These are phyloP conservation scores for Ganoderma resinaceum DNA, from an alignment of 1,284 basidiomycete genomes.

Conservation along the genomic window DNA sequence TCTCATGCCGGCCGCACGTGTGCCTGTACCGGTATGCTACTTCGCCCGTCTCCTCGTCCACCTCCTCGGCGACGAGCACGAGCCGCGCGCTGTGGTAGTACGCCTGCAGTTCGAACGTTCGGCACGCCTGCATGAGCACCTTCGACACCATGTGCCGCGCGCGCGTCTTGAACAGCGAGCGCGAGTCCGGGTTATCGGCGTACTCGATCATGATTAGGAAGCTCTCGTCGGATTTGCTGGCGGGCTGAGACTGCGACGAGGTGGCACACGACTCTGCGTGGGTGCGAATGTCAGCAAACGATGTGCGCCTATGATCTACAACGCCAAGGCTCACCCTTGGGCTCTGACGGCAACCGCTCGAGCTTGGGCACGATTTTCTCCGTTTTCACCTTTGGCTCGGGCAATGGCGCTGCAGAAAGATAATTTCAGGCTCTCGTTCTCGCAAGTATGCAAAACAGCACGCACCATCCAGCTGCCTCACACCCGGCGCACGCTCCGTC, in stretches of 20 bases:
- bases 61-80: constrained; percentile 29
- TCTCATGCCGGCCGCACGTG: constrained; percentile 27
- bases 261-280: constrained; percentile 1
- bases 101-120: constrained; percentile 37
- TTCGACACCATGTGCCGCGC: constrained; percentile 36
- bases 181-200: constrained; percentile 25
- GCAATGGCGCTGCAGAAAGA: neutral
- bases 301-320: neutral
- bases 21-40: constrained; percentile 23
- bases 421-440: neutral
- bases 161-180: constrained; percentile 38
- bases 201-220: constrained; percentile 36
- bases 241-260: constrained; percentile 11
- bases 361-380: constrained; percentile 15
- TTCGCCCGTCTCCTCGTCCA: constrained; percentile 21
- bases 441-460: neutral
- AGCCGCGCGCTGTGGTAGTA: constrained; percentile 30
- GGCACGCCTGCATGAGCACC: constrained; percentile 38
- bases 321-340: neutral
- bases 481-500: constrained; percentile 8
- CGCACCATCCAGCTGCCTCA: constrained; percentile 14
- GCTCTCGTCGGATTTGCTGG: constrained; percentile 27
- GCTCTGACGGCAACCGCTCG: neutral
- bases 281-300: neutral
- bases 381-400: constrained; percentile 18